Evolutionary conservation across 345 rosid genomes (phyloP).

Genomic region (Mallotus nudiflorus): DNA sequence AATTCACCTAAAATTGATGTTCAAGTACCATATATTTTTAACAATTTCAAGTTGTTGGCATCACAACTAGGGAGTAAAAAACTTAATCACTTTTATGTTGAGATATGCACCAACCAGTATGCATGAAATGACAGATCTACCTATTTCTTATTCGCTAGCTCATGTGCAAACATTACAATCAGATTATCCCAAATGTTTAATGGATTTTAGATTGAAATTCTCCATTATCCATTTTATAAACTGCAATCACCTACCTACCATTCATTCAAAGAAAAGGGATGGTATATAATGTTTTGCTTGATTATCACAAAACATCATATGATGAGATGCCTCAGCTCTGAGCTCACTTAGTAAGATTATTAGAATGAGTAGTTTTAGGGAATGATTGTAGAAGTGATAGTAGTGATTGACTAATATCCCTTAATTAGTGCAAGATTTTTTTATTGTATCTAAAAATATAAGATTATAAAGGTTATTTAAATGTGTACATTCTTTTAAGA

Average conservation of each 20-base stretch:
- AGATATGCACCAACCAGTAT: background rate
- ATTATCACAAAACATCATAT: no score
- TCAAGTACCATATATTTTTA: background rate
- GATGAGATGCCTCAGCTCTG: no score
- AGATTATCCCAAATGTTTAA: background rate
- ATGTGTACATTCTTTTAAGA: no score
- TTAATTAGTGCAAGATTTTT: no score
- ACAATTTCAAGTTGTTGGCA: background rate
- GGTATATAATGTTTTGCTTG: no score
- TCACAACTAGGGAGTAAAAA: background rate
- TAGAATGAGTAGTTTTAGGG: no score
- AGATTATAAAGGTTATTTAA: no score
- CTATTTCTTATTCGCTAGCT: background rate
- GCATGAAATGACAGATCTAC: background rate
- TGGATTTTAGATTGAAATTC: background rate
- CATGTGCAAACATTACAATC: background rate
- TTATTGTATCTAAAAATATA: no score
- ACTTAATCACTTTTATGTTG: background rate
- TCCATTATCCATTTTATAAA: background rate
- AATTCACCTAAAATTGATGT: background rate
- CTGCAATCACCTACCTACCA: background rate
- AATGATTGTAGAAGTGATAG: no score
- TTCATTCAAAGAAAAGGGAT: no score
- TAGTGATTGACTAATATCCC: no score
- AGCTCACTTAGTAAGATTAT: no score